Conservation (phyloP, 2,329 filamentous ascomycete genomes). For the Sporothrix sp. region DNA sequence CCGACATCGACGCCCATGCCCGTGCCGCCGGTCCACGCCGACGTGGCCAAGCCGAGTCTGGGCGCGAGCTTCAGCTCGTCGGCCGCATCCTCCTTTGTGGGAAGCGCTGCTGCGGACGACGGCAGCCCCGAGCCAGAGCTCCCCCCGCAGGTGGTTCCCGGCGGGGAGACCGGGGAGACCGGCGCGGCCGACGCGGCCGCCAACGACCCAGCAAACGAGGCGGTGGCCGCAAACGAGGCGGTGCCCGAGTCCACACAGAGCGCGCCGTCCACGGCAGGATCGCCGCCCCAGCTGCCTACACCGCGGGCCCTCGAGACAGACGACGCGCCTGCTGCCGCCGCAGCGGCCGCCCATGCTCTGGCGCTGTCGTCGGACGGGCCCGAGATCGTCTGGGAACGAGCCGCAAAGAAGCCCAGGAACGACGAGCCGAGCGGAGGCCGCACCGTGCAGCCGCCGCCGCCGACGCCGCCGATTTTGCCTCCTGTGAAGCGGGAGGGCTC, state of each 20-base stretch:
- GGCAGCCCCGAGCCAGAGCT: neutral
- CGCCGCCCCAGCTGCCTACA: conserved; percentile 4
- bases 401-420: conserved; percentile 38
- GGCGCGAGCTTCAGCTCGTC: conserved; percentile 10
- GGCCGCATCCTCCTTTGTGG: neutral
- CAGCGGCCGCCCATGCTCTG: no score
- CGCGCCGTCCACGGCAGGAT: conserved; percentile 7
- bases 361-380: conserved; percentile 46
- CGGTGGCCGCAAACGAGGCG: neutral
- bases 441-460: neutral
- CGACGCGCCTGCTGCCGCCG: no score
- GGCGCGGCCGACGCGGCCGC: no score
- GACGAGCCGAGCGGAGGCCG: conserved; percentile 15
- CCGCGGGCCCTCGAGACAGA: neutral
- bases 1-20: neutral
- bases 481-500: conserved; percentile 7
- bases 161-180: no score
- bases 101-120: neutral
- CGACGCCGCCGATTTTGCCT: neutral
- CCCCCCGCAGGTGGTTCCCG: neutral
- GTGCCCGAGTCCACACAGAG: conserved; percentile 15
- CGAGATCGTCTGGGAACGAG: conserved; percentile 41
- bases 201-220: neutral
- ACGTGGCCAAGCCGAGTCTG: conserved; percentile 6
- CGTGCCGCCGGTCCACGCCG: neutral